These are phyloP conservation scores for Oryza officinalis DNA, from an alignment of 176 grass and related monocot genomes.

Conservation along the genomic window DNA sequence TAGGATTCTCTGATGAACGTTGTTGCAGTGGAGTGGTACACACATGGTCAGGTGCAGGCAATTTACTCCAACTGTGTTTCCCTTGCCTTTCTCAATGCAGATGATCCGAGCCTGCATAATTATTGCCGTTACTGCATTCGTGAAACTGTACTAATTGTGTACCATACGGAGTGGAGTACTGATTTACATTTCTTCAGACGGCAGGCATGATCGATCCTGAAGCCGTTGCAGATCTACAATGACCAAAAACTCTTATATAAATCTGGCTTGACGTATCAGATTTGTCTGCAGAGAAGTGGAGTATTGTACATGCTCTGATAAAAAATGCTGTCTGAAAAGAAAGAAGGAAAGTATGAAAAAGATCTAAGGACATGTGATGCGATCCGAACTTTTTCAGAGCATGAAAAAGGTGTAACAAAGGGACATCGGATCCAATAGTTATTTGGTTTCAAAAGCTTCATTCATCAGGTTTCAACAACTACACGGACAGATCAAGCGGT, in stretches of 20 bases:
- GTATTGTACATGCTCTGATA: not conserved
- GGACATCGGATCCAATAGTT: not conserved
- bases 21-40: not conserved
- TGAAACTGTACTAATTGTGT: not conserved
- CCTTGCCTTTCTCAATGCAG: not conserved
- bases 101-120: not conserved
- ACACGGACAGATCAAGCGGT: not conserved
- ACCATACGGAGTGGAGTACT: not conserved
- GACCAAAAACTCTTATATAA: not conserved
- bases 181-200: not conserved
- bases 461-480: slow-evolving; percentile 2
- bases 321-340: not conserved
- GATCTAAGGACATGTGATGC: not conserved
- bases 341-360: not conserved
- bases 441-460: not conserved
- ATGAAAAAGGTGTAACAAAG: not conserved
- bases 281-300: not conserved
- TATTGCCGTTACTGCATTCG: not conserved
- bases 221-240: not conserved
- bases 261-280: not conserved
- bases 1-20: not conserved
- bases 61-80: not conserved
- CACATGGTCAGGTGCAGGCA: not conserved
- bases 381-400: not conserved
- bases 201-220: not conserved